Percentiles rank a stretch among this genome's conserved stretches.
These are phyloP conservation scores for Macroventuria anomochaeta DNA, from an alignment of 2,329 filamentous ascomycete species.

Conservation along the genomic window DNA sequence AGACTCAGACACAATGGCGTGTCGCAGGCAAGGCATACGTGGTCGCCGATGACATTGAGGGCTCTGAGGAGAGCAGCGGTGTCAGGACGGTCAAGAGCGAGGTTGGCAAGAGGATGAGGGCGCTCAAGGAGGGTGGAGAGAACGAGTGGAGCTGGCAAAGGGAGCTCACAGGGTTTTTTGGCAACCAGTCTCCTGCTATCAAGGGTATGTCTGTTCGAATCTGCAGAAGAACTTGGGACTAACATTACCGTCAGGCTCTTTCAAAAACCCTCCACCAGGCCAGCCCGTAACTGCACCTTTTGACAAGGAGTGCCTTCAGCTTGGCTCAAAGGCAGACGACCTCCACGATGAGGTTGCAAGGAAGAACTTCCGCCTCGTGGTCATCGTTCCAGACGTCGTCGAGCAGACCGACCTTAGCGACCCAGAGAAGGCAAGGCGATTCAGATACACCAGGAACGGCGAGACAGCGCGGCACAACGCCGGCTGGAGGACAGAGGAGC, in stretches of 20 bases:
- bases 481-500: conserved; percentile 63
- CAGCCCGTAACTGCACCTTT: conserved; percentile 54
- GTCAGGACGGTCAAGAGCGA: conserved; percentile 65
- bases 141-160: conserved; percentile 75
- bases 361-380: conserved; percentile 81
- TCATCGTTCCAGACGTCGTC: conserved; percentile 81
- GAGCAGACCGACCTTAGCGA: conserved; percentile 76
- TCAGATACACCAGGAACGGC: conserved; percentile 68
- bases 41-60: conserved; percentile 71
- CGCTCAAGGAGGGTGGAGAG: conserved; percentile 52
- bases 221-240: neutral
- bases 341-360: conserved; percentile 74
- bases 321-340: conserved; percentile 71
- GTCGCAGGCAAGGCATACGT: conserved; percentile 78
- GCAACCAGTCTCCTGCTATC: conserved; percentile 82
- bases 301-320: conserved; percentile 52
- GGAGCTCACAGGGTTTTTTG: conserved; percentile 87
- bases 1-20: conserved; percentile 80
- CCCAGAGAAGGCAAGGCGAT: conserved; percentile 67
- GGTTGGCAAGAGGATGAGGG: conserved; percentile 69
- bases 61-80: conserved; percentile 59
- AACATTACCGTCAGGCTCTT: conserved; percentile 61
- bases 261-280: conserved; percentile 61
- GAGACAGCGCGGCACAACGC: conserved; percentile 48
- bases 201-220: conserved; percentile 59